Base-by-base conservation (phyloP, 805 yeast genomes). In the Cyberlindnera maritima region DNA sequence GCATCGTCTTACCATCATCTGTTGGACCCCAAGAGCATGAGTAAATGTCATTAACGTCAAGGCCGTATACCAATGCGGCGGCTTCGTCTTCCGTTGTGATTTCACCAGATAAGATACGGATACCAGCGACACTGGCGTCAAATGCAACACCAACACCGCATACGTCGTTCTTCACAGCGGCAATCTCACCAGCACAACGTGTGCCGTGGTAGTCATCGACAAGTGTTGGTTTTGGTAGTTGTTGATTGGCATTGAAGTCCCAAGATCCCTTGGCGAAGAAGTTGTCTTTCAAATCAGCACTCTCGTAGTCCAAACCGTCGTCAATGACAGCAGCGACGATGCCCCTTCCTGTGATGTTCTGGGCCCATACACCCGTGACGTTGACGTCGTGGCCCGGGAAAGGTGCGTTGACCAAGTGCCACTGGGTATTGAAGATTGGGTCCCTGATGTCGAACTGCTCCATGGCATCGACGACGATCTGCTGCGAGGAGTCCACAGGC, bases 21-120 rank as follows among this genome's bases (percentile, higher is more conserved):
- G 89, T 78, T 2, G 99, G 99, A 8, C 99, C 99, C 99, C 99
- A 94, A 3, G 97, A 89, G 66, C 99, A 94, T 3, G 96, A 88
- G 64, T 90, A 94, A 34, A 94, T 94, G 64, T 94, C 96, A 65
- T 94, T 94, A 23, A 80, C 77, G 51, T 88, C 91, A 53, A 86
- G 69, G 0, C 82, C 91, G 65, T 87, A 85, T 32, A 87, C 75
- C 74, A 94, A 71, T 1, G 98, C 86, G 2, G 86, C 80, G 0
- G 98, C 98, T 66, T 94, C 99, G 53, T 91, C 96, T 48, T 84
- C 96, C 3, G 88, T 71, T 3, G 92, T 80, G 41, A 94, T 79
- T 39, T 77, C 72, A 2, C 89, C 96, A 2, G 96, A 85, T 39
- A 94, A 74, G 48, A 94, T 92, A 44, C 99, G 78, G 29, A 94